Percentiles rank a stretch among this genome's conserved stretches.
Evolutionary conservation across 1,139 yeast species (phyloP).

Genomic region (Saccharomyces hybrid): DNA sequence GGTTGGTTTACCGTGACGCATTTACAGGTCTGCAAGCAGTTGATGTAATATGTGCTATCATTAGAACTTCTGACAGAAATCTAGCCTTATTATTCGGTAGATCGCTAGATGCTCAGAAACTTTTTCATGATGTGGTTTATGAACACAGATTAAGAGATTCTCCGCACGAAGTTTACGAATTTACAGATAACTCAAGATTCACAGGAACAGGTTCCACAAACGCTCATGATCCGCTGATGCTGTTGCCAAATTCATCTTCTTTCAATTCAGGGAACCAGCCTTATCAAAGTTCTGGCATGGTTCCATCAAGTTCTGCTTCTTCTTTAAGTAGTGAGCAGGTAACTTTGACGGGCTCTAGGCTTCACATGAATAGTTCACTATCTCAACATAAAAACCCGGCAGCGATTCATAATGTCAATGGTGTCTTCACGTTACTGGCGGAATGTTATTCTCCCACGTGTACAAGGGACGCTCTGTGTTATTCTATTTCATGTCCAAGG

Average conservation of each 20-base stretch:
- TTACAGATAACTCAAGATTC: slow-evolving; percentile 46
- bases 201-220: slow-evolving; percentile 18
- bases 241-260: slow-evolving; percentile 14
- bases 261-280: slow-evolving; percentile 4
- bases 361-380: neutral
- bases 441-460: slow-evolving; percentile 97
- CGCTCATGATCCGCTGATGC: slow-evolving; percentile 23
- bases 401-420: slow-evolving; percentile 38
- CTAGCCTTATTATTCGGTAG: slow-evolving; percentile 83
- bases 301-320: slow-evolving; percentile 17
- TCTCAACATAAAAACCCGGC: slow-evolving; percentile 4
- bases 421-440: slow-evolving; percentile 85
- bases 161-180: slow-evolving; percentile 78
- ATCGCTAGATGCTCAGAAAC: slow-evolving; percentile 87
- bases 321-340: slow-evolving; percentile 21
- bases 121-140: slow-evolving; percentile 92
- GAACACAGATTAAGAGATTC: slow-evolving; percentile 90
- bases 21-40: slow-evolving; percentile 94
- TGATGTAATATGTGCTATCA: slow-evolving; percentile 74
- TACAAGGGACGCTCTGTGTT: slow-evolving; percentile 78
- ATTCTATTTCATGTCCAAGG: slow-evolving; percentile 95
- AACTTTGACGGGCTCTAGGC: slow-evolving; percentile 2
- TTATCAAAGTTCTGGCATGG: slow-evolving; percentile 9
- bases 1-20: slow-evolving; percentile 89
- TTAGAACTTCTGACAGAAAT: slow-evolving; percentile 85